phyloP scores from a whole-genome alignment of 2,329 filamentous ascomycete species.

The Hymenoscyphus scutula region DNA sequence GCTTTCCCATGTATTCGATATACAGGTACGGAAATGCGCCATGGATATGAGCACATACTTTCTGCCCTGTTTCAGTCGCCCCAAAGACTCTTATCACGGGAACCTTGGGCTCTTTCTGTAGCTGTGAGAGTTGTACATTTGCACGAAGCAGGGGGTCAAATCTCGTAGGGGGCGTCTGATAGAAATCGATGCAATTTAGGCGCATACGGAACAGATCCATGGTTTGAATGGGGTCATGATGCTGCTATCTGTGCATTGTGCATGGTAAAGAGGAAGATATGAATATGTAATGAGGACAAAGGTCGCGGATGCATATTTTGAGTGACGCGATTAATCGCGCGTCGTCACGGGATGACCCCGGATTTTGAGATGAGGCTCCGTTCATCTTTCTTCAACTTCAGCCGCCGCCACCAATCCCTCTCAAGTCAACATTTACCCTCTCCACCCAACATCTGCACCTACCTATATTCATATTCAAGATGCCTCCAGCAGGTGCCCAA shows the following conservation, averaged over 20 bases:
- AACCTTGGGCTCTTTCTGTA: conserved; percentile 66
- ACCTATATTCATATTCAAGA: conserved; percentile 24
- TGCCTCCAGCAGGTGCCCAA: conserved; percentile 41
- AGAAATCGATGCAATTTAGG: conserved; percentile 94
- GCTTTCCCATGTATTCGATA: conserved; percentile 73
- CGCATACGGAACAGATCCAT: conserved; percentile 85
- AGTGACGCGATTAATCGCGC: conserved; percentile 15
- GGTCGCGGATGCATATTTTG: not conserved
- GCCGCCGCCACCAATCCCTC: not conserved
- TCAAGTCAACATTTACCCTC: not conserved
- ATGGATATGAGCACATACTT: conserved; percentile 93
- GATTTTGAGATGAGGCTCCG: not conserved
- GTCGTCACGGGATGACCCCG: conserved; percentile 15
- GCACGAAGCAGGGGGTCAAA: conserved; percentile 78
- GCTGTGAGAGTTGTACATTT: conserved; percentile 56
- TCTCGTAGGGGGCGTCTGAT: conserved; percentile 74
- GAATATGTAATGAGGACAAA: not conserved
- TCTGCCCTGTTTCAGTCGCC: conserved; percentile 89
- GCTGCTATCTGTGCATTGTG: not conserved
- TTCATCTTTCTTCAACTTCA: not conserved
- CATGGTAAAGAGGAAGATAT: not conserved
- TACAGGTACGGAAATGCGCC: conserved; percentile 96
- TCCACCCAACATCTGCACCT: not conserved
- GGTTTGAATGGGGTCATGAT: not conserved
- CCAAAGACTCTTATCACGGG: conserved; percentile 91